phyloP scores from a whole-genome alignment of 208 protist species.

The Wallacemonas sp. region DNA sequence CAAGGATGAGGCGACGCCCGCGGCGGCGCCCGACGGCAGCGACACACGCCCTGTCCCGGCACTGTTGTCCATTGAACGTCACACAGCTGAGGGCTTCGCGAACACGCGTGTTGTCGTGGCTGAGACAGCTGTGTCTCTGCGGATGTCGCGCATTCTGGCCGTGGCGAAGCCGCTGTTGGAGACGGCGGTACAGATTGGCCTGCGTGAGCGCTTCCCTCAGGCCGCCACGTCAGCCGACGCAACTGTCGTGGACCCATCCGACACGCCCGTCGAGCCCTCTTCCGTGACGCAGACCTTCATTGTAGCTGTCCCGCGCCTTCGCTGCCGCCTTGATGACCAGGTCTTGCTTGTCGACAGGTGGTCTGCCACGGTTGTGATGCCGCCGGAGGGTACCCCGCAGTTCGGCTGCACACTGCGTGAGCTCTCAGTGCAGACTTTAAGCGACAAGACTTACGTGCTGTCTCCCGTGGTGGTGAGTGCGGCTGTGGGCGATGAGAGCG shows the following conservation, averaged over 20 bases:
- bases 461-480: slow-evolving; percentile 28
- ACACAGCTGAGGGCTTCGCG: slow-evolving; percentile 1
- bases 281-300: slow-evolving; percentile 9
- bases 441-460: slow-evolving; percentile 16
- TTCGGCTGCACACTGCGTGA: slow-evolving; percentile 37
- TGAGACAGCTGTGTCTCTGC: slow-evolving; percentile 2
- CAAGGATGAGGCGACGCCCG: slow-evolving; percentile 1
- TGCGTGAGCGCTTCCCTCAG: slow-evolving; percentile 7
- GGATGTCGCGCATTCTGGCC: slow-evolving; percentile 5
- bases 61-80: slow-evolving; percentile 10
- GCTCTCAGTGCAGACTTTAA: slow-evolving; percentile 20
- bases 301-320: slow-evolving; percentile 17
- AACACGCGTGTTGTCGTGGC: slow-evolving; percentile 17
- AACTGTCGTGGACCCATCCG: neutral
- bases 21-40: slow-evolving; percentile 14
- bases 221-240: neutral
- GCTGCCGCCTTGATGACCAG: slow-evolving; percentile 23
- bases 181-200: slow-evolving; percentile 1
- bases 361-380: neutral
- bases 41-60: neutral
- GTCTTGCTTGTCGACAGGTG: slow-evolving; percentile 14
- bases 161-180: slow-evolving; percentile 8
- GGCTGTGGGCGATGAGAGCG: slow-evolving; percentile 17
- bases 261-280: neutral
- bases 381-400: slow-evolving; percentile 12